Conservation (phyloP, 371 early-diverging fungal genomes). For the Syncephalis fuscata region DNA sequence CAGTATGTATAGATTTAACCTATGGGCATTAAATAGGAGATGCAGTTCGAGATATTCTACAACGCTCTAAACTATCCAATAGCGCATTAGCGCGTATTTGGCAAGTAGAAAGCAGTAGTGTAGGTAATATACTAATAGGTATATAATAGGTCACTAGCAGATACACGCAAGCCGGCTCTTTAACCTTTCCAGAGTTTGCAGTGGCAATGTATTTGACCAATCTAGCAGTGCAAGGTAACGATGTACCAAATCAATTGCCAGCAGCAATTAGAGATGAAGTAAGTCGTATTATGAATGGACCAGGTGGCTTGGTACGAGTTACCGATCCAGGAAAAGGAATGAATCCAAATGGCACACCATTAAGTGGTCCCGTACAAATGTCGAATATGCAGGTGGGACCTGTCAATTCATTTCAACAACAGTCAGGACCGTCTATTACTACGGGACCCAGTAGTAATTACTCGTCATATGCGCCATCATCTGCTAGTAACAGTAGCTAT, state of each 20-base stretch:
- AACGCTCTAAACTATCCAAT: background rate
- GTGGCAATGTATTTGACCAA: conserved; percentile 35
- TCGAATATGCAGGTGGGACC: no score
- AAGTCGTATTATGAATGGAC: no score
- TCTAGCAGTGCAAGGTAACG: conserved; percentile 23
- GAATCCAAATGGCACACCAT: no score
- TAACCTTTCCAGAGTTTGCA: conserved; percentile 39
- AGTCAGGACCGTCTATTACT: background rate
- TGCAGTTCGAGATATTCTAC: background rate
- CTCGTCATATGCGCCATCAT: background rate
- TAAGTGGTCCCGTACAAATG: no score
- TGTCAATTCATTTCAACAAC: no score
- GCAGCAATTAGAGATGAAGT: background rate
- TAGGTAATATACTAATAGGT: background rate
- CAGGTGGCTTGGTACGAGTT: no score
- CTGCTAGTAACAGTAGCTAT: background rate
- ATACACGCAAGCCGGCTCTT: background rate
- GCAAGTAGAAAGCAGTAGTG: background rate
- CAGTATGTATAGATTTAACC: background rate
- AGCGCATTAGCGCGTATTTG: background rate
- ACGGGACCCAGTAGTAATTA: background rate
- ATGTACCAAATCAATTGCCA: conserved; percentile 20
- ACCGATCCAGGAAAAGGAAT: no score
- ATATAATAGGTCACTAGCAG: conserved; percentile 3
- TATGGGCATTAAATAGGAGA: background rate